Conservation (phyloP, 1,284 basidiomycete species). For the Boletus sp. region DNA sequence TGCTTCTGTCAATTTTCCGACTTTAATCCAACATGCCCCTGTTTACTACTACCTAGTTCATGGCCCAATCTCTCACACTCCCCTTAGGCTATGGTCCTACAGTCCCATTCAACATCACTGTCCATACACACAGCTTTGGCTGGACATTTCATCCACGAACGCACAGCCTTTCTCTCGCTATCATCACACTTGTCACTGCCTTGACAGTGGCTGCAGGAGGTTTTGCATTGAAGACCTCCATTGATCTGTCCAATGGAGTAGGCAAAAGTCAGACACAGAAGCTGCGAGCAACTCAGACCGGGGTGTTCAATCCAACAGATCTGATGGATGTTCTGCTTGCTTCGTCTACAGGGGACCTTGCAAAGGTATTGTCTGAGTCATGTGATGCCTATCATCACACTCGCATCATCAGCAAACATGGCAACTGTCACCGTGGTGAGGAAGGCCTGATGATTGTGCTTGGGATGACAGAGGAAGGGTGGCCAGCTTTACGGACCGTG, state of each 20-base stretch:
- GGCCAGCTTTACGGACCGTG: neutral
- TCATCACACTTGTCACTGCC: neutral
- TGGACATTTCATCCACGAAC: conserved; percentile 2
- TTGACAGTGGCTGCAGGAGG: neutral
- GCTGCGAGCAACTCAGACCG: neutral
- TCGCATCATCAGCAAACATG: neutral
- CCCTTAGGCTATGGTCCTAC: neutral
- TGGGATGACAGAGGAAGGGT: neutral
- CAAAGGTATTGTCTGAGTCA: neutral
- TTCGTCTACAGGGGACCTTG: neutral
- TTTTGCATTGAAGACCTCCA: neutral
- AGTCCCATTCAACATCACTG: neutral
- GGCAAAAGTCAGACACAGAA: neutral
- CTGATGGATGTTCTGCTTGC: conserved; percentile 1
- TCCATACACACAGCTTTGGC: neutral
- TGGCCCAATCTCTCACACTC: neutral
- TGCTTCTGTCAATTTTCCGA: neutral
- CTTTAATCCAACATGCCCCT: neutral
- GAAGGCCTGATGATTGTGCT: neutral
- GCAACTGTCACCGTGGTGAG: neutral
- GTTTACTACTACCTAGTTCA: neutral
- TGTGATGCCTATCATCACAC: neutral
- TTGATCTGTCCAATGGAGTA: neutral
- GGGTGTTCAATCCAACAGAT: neutral
- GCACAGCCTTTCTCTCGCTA: neutral